Conservation (phyloP, 176 grass and related monocot species). For the Juncus effusus region DNA sequence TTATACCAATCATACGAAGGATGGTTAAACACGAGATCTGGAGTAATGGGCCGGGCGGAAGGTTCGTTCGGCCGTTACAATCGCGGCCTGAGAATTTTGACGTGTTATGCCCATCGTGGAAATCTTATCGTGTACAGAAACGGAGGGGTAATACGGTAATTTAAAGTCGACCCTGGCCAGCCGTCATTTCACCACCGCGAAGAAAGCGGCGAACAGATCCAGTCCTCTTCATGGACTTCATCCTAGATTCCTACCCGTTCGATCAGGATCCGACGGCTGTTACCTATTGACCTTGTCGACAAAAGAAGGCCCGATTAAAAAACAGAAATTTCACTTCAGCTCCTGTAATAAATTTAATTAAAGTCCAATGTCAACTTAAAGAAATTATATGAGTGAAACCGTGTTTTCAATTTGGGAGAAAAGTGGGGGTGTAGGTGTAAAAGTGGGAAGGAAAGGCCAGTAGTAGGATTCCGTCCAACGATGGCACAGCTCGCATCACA, state of each 20-base stretch:
- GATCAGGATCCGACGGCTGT: constrained; percentile 17
- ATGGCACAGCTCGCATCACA: constrained; percentile 37
- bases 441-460: not conserved
- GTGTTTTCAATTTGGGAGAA: too few species aligned
- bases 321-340: not conserved
- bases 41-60: not conserved
- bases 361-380: too few species aligned
- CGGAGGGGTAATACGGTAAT: constrained; percentile 1
- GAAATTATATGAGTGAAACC: too few species aligned
- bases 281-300: not conserved
- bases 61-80: constrained; percentile 22
- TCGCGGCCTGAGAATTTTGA: constrained; percentile 16
- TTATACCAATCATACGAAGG: not conserved
- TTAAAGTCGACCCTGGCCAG: not conserved
- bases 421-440: constrained; percentile 1
- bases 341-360: too few species aligned
- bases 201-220: constrained; percentile 16
- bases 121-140: not conserved
- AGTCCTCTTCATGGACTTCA: not conserved
- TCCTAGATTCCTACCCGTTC: constrained; percentile 3
- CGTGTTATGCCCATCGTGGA: constrained; percentile 4
- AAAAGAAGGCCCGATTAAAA: not conserved
- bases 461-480: constrained; percentile 36
- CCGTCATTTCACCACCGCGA: constrained; percentile 19
- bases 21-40: not conserved